Evolutionary conservation across 2,329 filamentous ascomycete species (phyloP).

Genomic region (Colletotrichum limetticola): DNA sequence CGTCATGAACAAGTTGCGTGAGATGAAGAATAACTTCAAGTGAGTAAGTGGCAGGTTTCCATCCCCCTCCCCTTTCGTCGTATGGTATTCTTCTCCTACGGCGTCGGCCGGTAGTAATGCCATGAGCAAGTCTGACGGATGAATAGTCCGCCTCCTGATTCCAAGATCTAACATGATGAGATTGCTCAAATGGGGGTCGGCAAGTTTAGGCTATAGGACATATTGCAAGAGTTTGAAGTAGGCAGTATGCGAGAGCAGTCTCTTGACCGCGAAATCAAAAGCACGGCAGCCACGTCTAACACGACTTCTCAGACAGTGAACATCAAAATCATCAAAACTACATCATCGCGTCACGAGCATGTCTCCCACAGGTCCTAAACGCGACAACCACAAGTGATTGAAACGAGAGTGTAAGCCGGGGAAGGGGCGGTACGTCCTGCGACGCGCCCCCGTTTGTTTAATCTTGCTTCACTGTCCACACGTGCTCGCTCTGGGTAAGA

Average conservation of each 20-base stretch:
- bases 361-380: slow-evolving; percentile 41
- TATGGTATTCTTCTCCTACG: background rate
- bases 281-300: background rate
- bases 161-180: slow-evolving; percentile 44
- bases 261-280: background rate
- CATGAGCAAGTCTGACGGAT: background rate
- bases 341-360: slow-evolving; percentile 23
- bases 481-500: slow-evolving; percentile 67
- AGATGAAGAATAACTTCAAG: slow-evolving; percentile 88
- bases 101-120: background rate
- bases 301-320: background rate
- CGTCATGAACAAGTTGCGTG: slow-evolving; percentile 86
- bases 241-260: no score
- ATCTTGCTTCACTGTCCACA: slow-evolving; percentile 78
- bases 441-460: slow-evolving; percentile 47
- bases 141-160: slow-evolving; percentile 42
- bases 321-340: slow-evolving; percentile 30
- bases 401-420: slow-evolving; percentile 35
- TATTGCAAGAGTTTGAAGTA: background rate
- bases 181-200: background rate
- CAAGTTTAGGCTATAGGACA: background rate
- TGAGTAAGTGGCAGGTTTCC: slow-evolving; percentile 54
- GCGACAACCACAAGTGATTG: slow-evolving; percentile 36
- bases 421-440: slow-evolving; percentile 40
- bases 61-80: background rate